phyloP scores from a whole-genome alignment of 495 filamentous ascomycete genomes.

The Neurospora sp. region DNA sequence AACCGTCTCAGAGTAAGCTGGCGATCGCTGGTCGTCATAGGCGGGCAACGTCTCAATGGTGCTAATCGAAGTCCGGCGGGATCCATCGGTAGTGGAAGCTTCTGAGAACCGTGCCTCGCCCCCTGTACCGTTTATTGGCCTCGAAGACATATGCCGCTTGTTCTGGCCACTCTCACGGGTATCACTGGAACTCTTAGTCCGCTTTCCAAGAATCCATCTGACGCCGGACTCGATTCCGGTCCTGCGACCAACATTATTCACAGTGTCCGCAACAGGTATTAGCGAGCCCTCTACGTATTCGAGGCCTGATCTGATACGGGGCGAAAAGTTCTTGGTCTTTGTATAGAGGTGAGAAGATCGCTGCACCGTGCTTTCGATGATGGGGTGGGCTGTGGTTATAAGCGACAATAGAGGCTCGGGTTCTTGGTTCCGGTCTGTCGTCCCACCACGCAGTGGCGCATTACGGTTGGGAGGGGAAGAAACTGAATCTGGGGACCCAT shows the following conservation, averaged over 20 bases:
- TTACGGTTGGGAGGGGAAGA: conserved; percentile 43
- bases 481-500: conserved; percentile 37
- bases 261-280: conserved; percentile 70
- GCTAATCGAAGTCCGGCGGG: conserved; percentile 35
- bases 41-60: conserved; percentile 63
- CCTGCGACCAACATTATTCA: conserved; percentile 66
- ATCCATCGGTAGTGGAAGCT: conserved; percentile 1
- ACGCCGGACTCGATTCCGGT: conserved; percentile 78
- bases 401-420: conserved; percentile 71
- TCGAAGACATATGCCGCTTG: conserved; percentile 57
- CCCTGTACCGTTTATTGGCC: conserved; percentile 11
- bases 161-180: conserved; percentile 35
- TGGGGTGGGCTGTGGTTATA: conserved; percentile 67
- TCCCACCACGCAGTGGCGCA: conserved; percentile 18
- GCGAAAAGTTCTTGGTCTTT: conserved; percentile 76
- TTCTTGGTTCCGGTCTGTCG: conserved; percentile 15
- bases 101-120: background rate
- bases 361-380: conserved; percentile 70
- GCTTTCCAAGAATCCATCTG: conserved; percentile 57
- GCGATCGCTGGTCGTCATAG: conserved; percentile 66
- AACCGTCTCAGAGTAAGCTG: conserved; percentile 52
- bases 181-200: conserved; percentile 31
- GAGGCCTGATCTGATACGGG: conserved; percentile 70
- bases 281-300: conserved; percentile 81
- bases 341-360: conserved; percentile 73